These are phyloP conservation scores for Phanerochaete sordida DNA, from an alignment of 768 basidiomycete species.

Conservation along the genomic window DNA sequence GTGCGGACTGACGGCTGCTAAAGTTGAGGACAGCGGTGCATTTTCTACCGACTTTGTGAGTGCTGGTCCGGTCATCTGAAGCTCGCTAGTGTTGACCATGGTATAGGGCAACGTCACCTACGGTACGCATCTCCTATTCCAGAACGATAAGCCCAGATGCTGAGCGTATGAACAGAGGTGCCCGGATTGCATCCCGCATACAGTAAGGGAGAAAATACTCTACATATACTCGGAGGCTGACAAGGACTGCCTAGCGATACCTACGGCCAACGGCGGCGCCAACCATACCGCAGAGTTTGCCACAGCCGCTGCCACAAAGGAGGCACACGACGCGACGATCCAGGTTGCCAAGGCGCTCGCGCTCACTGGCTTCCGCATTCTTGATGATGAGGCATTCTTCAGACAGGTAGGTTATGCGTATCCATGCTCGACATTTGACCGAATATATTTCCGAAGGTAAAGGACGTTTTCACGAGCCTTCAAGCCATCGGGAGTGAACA, in stretches of 20 bases:
- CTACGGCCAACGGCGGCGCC: constrained; percentile 64
- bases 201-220: constrained; percentile 31
- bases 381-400: constrained; percentile 65
- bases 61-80: no score
- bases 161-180: constrained; percentile 1
- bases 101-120: constrained; percentile 72
- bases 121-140: constrained; percentile 35
- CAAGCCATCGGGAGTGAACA: no score
- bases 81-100: neutral
- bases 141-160: neutral
- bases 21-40: constrained; percentile 56
- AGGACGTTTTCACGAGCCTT: neutral
- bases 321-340: constrained; percentile 65
- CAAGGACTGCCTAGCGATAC: constrained; percentile 52
- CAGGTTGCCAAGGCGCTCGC: constrained; percentile 71
- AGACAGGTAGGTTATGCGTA: constrained; percentile 40
- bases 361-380: constrained; percentile 60
- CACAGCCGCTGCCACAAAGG: constrained; percentile 54
- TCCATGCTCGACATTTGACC: neutral
- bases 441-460: no score
- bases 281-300: constrained; percentile 76
- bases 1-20: constrained; percentile 58
- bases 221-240: neutral
- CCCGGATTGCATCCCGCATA: constrained; percentile 76
- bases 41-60: constrained; percentile 86